Evolutionary conservation across 306 rosid genomes (phyloP), one percentile per base, ranked within the genome.

Genomic region (Pterocarpus macrocarpus): DNA sequence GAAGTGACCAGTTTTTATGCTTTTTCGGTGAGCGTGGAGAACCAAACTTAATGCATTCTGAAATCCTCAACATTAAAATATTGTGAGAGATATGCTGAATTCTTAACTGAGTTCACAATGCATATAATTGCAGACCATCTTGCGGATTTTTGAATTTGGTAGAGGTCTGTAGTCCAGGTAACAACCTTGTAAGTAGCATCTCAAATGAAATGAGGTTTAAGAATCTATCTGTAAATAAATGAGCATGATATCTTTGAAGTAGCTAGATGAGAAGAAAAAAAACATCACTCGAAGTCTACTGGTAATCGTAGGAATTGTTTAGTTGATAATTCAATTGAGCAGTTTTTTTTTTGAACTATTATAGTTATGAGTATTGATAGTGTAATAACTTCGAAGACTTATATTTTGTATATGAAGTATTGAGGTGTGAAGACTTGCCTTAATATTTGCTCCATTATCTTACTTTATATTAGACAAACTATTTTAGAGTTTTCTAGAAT

Each of bases 21-120:
- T 5, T 80, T 80, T 80, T n/a, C 16, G 35, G 63, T 55, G 50
- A 56, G 13, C 4, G 28, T 64, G 17, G 59, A 17, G 43, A 73
- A n/a, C 69, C 28, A 53, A 47, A 22, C 63, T 65, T 59, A 32
- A 52, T 43, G 75, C 71, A 32, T 50, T 53, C 35, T 4, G 58
- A 12, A 16, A 34, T 49, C 73, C 45, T 34, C 61, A 45, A 10
- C 14, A 16, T 3, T 39, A 28, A 17, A 12, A 41, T 5, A n/a
- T 4, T 52, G 43, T 32, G 73, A 34, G 28, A 77, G 64, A 71
- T 38, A 72, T 16, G 34, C 50, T 2, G 52, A 73, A 38, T 38
- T 73, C 38, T 55, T 36, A 33, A 70, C 36, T 5, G 4, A 43
- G 49, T 75, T 75, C 35, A 68, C 35, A 57, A 14, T 5, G 50